Evolutionary conservation across 179 eudicot species (phyloP), one percentile per base, ranked within the genome.

Genomic region (Vitellaria paradoxa): DNA sequence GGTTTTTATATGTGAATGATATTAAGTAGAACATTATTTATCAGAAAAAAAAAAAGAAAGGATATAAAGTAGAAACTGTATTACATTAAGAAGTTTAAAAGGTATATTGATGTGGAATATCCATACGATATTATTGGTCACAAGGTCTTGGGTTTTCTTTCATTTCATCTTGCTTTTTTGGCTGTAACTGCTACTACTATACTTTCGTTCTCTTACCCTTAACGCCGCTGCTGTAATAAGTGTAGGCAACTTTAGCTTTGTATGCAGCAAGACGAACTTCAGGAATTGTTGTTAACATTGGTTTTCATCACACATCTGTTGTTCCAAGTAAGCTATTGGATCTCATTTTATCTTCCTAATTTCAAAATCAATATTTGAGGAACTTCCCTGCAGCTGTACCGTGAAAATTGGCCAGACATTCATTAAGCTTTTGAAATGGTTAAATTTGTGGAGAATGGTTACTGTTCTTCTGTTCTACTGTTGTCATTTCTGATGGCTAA

Each of bases 231-330:
- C 72, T 70, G 65, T 72, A 21, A 60, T 17, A 66, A 65, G 18
- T 82, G 81, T 79, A 94, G 98, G 97, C 98, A 78, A 88, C 89
- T 79, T 84, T 92, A 85, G 96, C 96, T 79, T 84, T 94, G 79
- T 94, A 89, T 84, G 93, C 98, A 61, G 97, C 97, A 69, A 88
- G 88, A 79, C 79, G 85, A 78, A 88, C 94, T 79, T 92, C 97
- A 77, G 98, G 97, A 84, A 93, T 94, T 80, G 93, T 94, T 84
- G 98, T 91, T 76, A 94, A 94, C 76, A 82, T 94, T 78, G 98
- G 98, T 81, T 94, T 94, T 82, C 85, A 92, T 65, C 94, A 91
- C 46, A 94, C 96, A 70, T 86, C 93, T 71, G 78, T 94, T 83
- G 98, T 92, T 77, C 98, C 98, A 84, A 94, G 98, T 94, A 89